Conservation (phyloP, 441 rosid species). For the Erodium trifolium region DNA sequence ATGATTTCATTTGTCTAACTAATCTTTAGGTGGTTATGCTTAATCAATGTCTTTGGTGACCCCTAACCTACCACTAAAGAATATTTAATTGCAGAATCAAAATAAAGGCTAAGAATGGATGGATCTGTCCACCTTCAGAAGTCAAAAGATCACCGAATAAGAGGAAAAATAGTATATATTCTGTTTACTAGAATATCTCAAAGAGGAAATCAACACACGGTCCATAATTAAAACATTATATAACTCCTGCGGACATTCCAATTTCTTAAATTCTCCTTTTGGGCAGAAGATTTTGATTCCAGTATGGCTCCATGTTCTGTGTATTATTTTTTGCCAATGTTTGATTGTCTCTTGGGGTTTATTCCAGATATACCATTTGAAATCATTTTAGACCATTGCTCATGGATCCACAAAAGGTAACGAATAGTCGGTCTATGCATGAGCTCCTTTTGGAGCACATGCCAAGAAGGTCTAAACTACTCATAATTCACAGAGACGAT, state of each 20-base stretch:
- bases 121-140: constrained; percentile 1
- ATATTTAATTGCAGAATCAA: constrained; percentile 6
- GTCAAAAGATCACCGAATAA: neutral
- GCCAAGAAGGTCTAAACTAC: constrained; percentile 3
- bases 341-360: neutral
- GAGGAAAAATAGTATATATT: constrained; percentile 3
- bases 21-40: constrained; percentile 2
- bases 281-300: constrained; percentile 6
- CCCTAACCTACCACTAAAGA: neutral
- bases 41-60: neutral
- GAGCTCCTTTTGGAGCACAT: constrained; percentile 3
- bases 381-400: neutral
- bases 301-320: neutral
- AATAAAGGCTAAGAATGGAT: neutral
- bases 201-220: constrained; percentile 6
- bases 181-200: neutral
- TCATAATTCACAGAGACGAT: neutral
- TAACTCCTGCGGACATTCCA: neutral
- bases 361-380: neutral
- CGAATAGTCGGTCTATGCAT: neutral
- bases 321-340: neutral
- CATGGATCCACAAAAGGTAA: no score
- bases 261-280: neutral
- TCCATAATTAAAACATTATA: neutral
- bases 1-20: neutral